Base-by-base conservation (phyloP, 305 asterid species). In the Fraxinus angustifolia region DNA sequence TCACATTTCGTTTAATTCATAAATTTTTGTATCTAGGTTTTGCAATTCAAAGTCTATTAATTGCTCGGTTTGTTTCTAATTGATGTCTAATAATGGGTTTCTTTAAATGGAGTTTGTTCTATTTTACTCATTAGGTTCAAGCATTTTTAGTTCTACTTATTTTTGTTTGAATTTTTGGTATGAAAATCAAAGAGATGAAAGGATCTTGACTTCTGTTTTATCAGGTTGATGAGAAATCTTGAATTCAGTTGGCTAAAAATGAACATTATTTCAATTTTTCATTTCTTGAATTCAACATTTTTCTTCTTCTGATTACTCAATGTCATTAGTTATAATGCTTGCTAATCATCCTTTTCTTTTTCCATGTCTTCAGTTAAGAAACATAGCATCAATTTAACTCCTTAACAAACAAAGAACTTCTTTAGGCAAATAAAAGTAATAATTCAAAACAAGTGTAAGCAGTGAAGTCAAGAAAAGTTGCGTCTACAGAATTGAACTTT, bases 401-500 rank as follows among this genome's bases (percentile, higher is more conserved):
- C 82, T n/a, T 17, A 53, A 72, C 74, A 42, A 73, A 70, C 76
- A 71, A 80, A 81, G 87, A 83, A 83, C 83, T 87, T 79, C 77
- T 84, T 81, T 83, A 86, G 4, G 45, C 14, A 30, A 14, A 75
- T 53, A n/a, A 17, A 53, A n/a, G 65, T n/a, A 53, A 53, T 53
- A n/a, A 53, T n/a, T 4, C 23, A 53, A 53, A 7, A n/a, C 75
- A 48, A 88, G 70, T 62, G 26, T 71, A 79, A 75, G 11, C 70
- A 74, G 75, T 77, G 75, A 80, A 76, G 31, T 84, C 23, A n/a
- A 53, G 62, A 53, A 53, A 53, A 53, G 65, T 8, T 6, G 19
- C 26, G 10, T 1, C 26, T 53, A 53, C 26, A 53, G 65, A 53
- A 17, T 53, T 53, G 8, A n/a, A 53, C 65, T 53, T 73, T 65